Evolutionary conservation across 2,329 filamentous ascomycete species (phyloP), one percentile per base, ranked within the genome.

Genomic region (Pyricularia grisea): DNA sequence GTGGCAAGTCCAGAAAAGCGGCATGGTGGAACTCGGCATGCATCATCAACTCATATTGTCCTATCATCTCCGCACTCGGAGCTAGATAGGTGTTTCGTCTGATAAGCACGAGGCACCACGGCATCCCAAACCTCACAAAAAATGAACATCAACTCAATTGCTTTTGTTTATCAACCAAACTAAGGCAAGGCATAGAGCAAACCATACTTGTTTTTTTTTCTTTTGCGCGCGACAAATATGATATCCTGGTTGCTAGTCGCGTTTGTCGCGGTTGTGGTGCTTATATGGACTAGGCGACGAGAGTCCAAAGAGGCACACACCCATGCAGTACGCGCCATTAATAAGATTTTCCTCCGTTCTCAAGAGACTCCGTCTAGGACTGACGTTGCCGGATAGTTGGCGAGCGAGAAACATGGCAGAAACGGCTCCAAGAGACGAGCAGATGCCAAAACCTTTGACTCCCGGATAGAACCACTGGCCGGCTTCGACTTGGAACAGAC

Each of bases 401-500:
- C 42, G 20, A 50, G 42, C 14, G 42, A 30, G 11, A 63, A 23
- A 17, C 12, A 14, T 28, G 11, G 3, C 25, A 28, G 14, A 28
- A 30, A 63, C 3, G 25, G 5, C 14, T 17, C 25, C 60, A 28
- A 27, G 23, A 12, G 60, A 63, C 25, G 23, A 17, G 4, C 10
- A 28, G 60, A 28, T 28, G 25, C 7, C 1, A 63, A 25, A 10
- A 12, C 27, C 17, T n/a, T 17, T 50, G 17, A 2, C 6, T 2
- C 42, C 60, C 9, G 9, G 60, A 63, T 63, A 17, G 60, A 63
- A 23, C 78, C 70, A 1, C 70, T 78, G 1, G 58, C 71, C 0
- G 72, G 75, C 4, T 81, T 83, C 69, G 75, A 83, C 70, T 84
- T 82, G 79, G 74, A 77, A 55, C 70, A 73, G 1, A 76, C 75